Base-by-base conservation (phyloP, 805 yeast species). In the Candida ovalis region DNA sequence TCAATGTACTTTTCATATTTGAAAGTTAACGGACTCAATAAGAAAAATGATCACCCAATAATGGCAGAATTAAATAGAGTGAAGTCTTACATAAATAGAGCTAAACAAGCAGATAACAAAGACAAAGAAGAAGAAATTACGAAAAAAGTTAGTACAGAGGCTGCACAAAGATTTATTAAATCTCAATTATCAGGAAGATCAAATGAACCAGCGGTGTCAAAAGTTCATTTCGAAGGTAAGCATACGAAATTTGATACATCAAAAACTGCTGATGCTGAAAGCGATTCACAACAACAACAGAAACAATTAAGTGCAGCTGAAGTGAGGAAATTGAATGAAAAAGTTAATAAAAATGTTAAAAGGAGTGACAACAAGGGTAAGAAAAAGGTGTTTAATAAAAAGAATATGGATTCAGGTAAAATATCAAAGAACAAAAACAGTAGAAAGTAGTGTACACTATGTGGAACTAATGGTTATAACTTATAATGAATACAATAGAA, bases 11-110 rank as follows among this genome's bases (percentile, higher is more conserved):
- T 77, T 63, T 75, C 85, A 4, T 78, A 81, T 57, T 62, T 85
- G 48, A 82, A 85, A 53, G 59, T 81, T 0, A 67, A 67, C 15
- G 92, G 92, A 1, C 63, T 73, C 15, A 78, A 82, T 48, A 49
- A 43, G 6, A 76, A 84, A 1, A 73, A 72, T 10, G 62, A 66
- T 6, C 88, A 85, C 55, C 82, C 84, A 2, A 77, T 89, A 19
- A 80, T 83, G 82, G 68, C 68, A 27, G 95, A 86, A 58, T 68
- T 88, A 45, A 73, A 70, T 7, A 71, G 90, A 51, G 83, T 87
- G 37, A 86, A 84, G 61, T 59, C 72, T n/a, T 85, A 84, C 54
- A 84, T 86, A 81, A 74, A 74, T 35, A 74, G 81, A 58, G 73
- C 78, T 33, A 79, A 79, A 54, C 69, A 60, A 3, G 62, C 73